A percentile compares a stretch with the other conserved stretches of the same genome.
Evolutionary conservation across 2,329 filamentous ascomycete genomes (phyloP).

Genomic region (Aspergillus fructus): DNA sequence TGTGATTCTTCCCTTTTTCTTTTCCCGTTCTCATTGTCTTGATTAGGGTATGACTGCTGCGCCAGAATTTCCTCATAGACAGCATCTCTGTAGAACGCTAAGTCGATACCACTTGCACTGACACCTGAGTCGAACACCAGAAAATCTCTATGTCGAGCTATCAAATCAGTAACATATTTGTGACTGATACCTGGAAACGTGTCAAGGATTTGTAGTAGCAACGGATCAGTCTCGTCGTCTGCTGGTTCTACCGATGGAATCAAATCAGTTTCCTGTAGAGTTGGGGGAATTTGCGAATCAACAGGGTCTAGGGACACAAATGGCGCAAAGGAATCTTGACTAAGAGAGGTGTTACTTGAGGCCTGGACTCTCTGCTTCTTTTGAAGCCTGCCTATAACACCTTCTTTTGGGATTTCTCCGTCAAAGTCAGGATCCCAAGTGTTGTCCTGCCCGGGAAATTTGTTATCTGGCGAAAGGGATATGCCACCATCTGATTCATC

Average conservation of each 20-base stretch:
- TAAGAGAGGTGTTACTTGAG: background rate
- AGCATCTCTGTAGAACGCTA: slow-evolving; percentile 21
- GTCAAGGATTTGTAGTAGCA: slow-evolving; percentile 38
- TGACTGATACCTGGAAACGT: slow-evolving; percentile 51
- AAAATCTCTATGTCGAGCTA: slow-evolving; percentile 18
- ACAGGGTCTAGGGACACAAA: slow-evolving; percentile 1
- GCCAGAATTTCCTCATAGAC: slow-evolving; percentile 46
- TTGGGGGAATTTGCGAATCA: background rate
- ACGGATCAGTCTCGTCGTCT: slow-evolving; percentile 7
- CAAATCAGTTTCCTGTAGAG: background rate
- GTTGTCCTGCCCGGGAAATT: background rate
- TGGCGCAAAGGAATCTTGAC: slow-evolving; percentile 1
- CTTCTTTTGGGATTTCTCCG: background rate
- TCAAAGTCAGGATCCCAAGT: background rate
- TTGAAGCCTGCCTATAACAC: background rate
- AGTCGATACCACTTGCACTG: background rate
- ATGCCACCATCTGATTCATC: background rate
- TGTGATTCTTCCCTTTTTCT: slow-evolving; percentile 28
- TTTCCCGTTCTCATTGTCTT: slow-evolving; percentile 36
- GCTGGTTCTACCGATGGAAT: background rate
- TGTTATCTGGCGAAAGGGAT: background rate
- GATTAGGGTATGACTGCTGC: slow-evolving; percentile 44
- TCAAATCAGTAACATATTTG: slow-evolving; percentile 42
- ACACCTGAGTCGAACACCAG: background rate
- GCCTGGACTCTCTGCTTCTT: slow-evolving; percentile 3